Conservation (phyloP, 139 green algal genomes). For the Coccomyxa sp. region DNA sequence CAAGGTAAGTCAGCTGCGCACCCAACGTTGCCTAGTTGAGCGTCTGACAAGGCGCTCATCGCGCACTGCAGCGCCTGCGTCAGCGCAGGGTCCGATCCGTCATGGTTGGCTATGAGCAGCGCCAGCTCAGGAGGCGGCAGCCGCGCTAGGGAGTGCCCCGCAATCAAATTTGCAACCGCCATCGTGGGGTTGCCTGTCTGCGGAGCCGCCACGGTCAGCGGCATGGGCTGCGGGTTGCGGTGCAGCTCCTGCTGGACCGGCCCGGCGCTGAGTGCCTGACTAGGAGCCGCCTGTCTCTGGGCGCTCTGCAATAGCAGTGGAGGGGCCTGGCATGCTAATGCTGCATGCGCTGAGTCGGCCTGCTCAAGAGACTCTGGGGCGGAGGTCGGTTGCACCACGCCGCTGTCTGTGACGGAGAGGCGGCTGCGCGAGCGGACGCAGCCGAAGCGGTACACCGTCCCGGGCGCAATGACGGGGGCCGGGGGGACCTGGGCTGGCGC, state of each 20-base stretch:
- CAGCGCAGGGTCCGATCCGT: neutral
- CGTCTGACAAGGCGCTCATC: neutral
- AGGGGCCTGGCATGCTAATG: no score
- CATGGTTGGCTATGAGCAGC: neutral
- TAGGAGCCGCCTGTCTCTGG: neutral
- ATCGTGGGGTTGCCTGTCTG: neutral
- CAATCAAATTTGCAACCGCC: neutral
- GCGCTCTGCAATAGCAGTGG: no score
- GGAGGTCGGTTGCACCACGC: neutral
- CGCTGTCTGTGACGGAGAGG: neutral
- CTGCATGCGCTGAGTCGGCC: no score
- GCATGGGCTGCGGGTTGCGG: neutral
- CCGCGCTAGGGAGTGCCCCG: neutral
- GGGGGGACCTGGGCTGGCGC: neutral
- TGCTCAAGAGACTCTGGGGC: no score
- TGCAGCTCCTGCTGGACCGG: neutral
- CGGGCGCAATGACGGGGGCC: neutral
- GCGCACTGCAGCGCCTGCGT: constrained; percentile 1
- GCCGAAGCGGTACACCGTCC: neutral
- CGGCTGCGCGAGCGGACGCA: neutral
- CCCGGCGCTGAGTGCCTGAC: neutral
- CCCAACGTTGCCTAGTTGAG: neutral
- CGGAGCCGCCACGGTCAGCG: neutral
- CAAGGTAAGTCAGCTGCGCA: no score
- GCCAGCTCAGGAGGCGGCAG: neutral